Base-by-base conservation (phyloP, 129 eudicot genomes). In the Glebionis coronaria region DNA sequence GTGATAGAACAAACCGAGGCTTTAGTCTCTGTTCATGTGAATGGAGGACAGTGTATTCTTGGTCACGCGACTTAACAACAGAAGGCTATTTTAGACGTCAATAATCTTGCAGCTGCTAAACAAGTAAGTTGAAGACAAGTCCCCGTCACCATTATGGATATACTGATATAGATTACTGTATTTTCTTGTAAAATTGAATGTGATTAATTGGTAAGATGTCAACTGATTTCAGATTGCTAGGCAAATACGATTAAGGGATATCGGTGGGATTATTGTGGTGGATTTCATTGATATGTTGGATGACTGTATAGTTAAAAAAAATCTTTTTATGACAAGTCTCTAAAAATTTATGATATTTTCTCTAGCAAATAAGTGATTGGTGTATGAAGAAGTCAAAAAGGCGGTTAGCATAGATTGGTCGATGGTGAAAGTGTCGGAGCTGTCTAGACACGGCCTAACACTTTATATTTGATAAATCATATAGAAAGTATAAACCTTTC, bases 101-200 rank as follows among this genome's bases (percentile, higher is more conserved):
- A n/a, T n/a, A 93, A 93, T 84, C 96, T 93, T 79, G 91, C 87
- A 60, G 98, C 98, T 65, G 97, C 97, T 61, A 93, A 81, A 82
- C n/a, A n/a, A n/a, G n/a, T n/a, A n/a, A n/a, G n/a, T n/a, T n/a
- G n/a, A n/a, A n/a, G n/a, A n/a, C n/a, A n/a, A n/a, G n/a, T n/a
- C n/a, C n/a, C n/a, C n/a, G n/a, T n/a, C n/a, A n/a, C n/a, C n/a
- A n/a, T n/a, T n/a, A n/a, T n/a, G n/a, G n/a, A n/a, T n/a, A n/a
- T n/a, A n/a, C n/a, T n/a, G n/a, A n/a, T n/a, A n/a, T n/a, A n/a
- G n/a, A n/a, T n/a, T n/a, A n/a, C n/a, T n/a, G n/a, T n/a, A n/a
- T n/a, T n/a, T n/a, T n/a, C n/a, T n/a, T n/a, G n/a, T n/a, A n/a
- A n/a, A n/a, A n/a, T n/a, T n/a, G n/a, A n/a, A n/a, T n/a, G n/a